Evolutionary conservation across 352 stramenopile species (phyloP), one percentile per base, ranked within the genome.

Genomic region (Pythium scleroteichum): DNA sequence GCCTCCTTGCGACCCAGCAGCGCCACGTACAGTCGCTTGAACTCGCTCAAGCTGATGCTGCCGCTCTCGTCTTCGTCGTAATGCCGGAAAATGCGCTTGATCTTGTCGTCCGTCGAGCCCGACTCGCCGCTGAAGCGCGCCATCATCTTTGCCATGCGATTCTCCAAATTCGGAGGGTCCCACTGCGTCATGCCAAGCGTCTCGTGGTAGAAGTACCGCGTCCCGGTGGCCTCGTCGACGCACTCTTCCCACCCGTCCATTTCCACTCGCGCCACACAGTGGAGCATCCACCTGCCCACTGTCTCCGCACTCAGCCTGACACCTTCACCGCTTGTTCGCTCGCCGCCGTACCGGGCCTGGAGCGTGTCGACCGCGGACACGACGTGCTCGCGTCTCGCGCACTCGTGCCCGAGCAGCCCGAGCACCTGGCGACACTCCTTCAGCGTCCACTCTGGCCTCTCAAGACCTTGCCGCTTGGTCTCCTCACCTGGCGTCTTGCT

Each of bases 21-120:
- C 2, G 72, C 79, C 27, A 76, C 66, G 38, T 89, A 89, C 10
- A 89, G 75, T 24, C 62, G 71, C 22, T 73, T 68, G 40, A 89
- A 89, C 47, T 89, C 79, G 24, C 76, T 60, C 4, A 82, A 59
- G 14, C 69, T 78, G 64, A 89, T 85, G 17, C 67, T 71, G 0
- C 80, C 82, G 53, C 80, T 89, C 40, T 88, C 76, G 41, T 92
- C 82, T 1, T 62, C 66, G 64, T 92, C 82, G 47, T 82, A 92
- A 46, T 87, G 79, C 0, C 68, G 72, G 64, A 92, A 92, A 14
- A 90, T 75, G 20, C 78, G 72, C 35, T 72, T 61, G 48, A 92
- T 85, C 13, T 73, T 67, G n/a, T 89, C 79, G 53, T 85, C 72
- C 3, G 32, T 65, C n/a, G 72, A 73, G 3, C 69, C 22, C 17